Conservation (phyloP, 2,329 filamentous ascomycete genomes). For the Emergomyces orientalis region DNA sequence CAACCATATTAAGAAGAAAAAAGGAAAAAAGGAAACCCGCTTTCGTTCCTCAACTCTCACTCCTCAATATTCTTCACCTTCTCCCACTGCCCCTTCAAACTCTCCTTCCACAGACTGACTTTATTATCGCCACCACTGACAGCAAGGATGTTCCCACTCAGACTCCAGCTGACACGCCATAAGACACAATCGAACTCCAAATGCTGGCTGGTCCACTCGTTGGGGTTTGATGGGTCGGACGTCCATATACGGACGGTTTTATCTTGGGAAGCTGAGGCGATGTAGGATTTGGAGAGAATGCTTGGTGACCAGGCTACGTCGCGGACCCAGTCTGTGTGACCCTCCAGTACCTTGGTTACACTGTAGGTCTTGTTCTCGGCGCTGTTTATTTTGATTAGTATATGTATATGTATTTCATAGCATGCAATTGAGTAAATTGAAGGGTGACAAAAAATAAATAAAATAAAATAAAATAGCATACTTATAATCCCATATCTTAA, state of each 20-base stretch:
- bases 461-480: conserved; percentile 22
- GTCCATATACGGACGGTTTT: conserved; percentile 98
- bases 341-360: conserved; percentile 51
- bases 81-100: conserved; percentile 92
- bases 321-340: conserved; percentile 92
- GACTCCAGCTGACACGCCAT: conserved; percentile 96
- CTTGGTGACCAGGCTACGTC: conserved; percentile 97
- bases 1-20: background rate
- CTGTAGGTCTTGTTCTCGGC: conserved; percentile 46
- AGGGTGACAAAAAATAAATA: conserved; percentile 8
- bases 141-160: conserved; percentile 92
- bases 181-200: conserved; percentile 81
- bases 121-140: conserved; percentile 93
- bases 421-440: background rate
- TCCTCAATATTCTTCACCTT: conserved; percentile 94
- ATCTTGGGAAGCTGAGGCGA: conserved; percentile 89
- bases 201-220: conserved; percentile 75
- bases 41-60: conserved; percentile 33
- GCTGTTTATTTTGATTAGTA: conserved; percentile 23
- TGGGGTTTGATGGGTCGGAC: conserved; percentile 54
- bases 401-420: background rate
- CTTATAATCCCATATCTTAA: conserved; percentile 89
- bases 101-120: conserved; percentile 97
- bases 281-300: conserved; percentile 90
- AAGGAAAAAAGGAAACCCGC: background rate